Conservation (phyloP, 1,139 yeast species). For the Geotrichum cucujoidarum region DNA sequence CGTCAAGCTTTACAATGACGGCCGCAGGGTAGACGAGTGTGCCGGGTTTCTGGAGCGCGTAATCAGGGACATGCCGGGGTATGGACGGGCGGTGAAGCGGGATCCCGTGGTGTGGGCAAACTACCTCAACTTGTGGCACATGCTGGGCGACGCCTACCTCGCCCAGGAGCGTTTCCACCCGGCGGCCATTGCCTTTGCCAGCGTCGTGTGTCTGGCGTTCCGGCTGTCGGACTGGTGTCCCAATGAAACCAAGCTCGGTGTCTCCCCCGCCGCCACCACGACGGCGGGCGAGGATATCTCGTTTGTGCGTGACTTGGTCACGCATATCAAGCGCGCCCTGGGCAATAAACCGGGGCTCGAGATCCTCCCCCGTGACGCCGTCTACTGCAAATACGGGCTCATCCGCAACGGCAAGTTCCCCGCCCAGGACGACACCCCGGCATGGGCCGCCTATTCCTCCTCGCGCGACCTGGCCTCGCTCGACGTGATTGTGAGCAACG, state of each 20-base stretch:
- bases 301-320: background rate
- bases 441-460: slow-evolving; percentile 7
- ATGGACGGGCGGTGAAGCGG: slow-evolving; percentile 3
- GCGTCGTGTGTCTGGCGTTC: slow-evolving; percentile 15
- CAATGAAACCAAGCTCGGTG: background rate
- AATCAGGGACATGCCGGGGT: slow-evolving; percentile 5
- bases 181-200: slow-evolving; percentile 22
- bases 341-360: background rate
- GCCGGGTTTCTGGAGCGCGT: slow-evolving; percentile 20
- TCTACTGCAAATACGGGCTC: slow-evolving; percentile 5
- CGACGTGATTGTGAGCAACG: slow-evolving; percentile 27
- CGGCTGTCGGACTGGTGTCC: background rate
- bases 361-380: slow-evolving; percentile 8
- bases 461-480: background rate
- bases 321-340: background rate
- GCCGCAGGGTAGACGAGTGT: slow-evolving; percentile 25
- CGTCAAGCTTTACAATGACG: slow-evolving; percentile 23
- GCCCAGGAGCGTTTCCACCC: slow-evolving; percentile 18
- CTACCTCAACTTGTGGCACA: slow-evolving; percentile 29
- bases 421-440: slow-evolving; percentile 4
- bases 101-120: slow-evolving; percentile 26
- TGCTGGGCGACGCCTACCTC: slow-evolving; percentile 28
- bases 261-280: background rate
- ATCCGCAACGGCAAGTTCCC: slow-evolving; percentile 15
- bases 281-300: background rate